Evolutionary conservation across 768 basidiomycete species (phyloP), one percentile per base, ranked within the genome.

Genomic region (Rhizopogon vesiculosus): DNA sequence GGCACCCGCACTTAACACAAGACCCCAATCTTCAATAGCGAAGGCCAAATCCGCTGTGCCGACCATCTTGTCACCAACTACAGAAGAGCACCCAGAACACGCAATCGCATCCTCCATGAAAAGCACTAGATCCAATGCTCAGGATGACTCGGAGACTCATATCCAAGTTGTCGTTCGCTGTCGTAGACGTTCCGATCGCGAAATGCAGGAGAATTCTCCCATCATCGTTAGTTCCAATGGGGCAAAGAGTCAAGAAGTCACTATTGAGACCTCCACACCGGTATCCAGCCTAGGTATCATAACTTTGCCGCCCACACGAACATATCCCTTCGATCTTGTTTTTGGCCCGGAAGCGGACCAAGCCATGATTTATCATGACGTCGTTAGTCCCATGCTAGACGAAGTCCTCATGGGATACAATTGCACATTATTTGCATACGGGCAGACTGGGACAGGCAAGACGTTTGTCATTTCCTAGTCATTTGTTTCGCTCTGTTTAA

Each of bases 341-440:
- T 98, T 97, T 74, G 96, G 97, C 3, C 93, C 95, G 18, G 94
- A 97, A 68, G 95, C 95, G 22, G 93, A 96, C 67, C 97, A 99
- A 67, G 85, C 89, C 19, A 82, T 92, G 81, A 81, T 99, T 10
- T 99, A 96, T 69, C 84, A 92, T 54, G 89, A 97, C 51, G 96
- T 98, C 41, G 96, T 98, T 42, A 81, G 82, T 59, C 93, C 93
- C 0, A 90, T 98, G 81, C 76, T 99, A 50, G 86, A 92, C 45
- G 91, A 99, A 68, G 95, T 98, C n/a, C 72, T 98, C 40, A 77
- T 82, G 69, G 97, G 97, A 5, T 99, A 97, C 76, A 98, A 98
- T 66, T 98, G 96, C 67, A 96, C 93, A 0, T 76, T 99, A 19
- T 98, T 98, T 72, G 95, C 95, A 4, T 99, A 99, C 67, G 97